Evolutionary conservation across 192 early-diverging fungal species (phyloP).

Genomic region (Entophlyctis luteolus): DNA sequence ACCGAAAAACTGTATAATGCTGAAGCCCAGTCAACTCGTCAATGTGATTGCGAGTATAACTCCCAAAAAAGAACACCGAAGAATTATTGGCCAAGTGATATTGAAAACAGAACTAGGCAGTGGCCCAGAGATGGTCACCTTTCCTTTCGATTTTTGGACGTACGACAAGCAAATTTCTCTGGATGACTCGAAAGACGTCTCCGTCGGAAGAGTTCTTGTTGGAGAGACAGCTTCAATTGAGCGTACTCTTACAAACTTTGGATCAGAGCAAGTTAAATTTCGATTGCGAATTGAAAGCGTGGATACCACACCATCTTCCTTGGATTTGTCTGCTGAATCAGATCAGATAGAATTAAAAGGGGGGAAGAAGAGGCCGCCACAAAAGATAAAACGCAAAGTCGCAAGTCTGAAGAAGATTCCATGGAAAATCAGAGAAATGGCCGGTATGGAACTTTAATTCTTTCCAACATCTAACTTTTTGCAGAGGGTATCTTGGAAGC

Average conservation of each 20-base stretch:
- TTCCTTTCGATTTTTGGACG: slow-evolving; percentile 43
- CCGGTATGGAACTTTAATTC: slow-evolving; percentile 2
- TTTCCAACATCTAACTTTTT: not conserved
- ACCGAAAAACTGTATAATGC: not conserved
- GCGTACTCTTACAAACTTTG: slow-evolving; percentile 45
- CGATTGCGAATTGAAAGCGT: slow-evolving; percentile 40
- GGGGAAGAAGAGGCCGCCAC: slow-evolving; percentile 23
- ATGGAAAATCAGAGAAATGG: slow-evolving; percentile 38
- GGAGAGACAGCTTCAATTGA: slow-evolving; percentile 40
- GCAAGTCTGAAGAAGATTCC: slow-evolving; percentile 8
- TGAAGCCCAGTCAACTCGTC: slow-evolving; percentile 24
- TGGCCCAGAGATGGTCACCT: slow-evolving; percentile 14
- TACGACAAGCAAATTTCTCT: slow-evolving; percentile 48
- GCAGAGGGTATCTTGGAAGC: slow-evolving; percentile 40
- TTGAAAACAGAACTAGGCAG: slow-evolving; percentile 42
- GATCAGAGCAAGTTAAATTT: slow-evolving; percentile 40
- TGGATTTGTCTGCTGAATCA: not conserved
- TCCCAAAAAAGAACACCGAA: slow-evolving; percentile 23
- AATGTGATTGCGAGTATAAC: slow-evolving; percentile 31
- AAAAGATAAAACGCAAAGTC: slow-evolving; percentile 8
- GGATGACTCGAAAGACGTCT: slow-evolving; percentile 42
- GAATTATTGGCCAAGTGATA: slow-evolving; percentile 31
- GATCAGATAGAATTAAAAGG: slow-evolving; percentile 22
- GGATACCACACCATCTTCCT: not conserved
- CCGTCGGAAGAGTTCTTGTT: slow-evolving; percentile 50